A percentile compares a stretch with the other conserved stretches of the same genome.
Evolutionary conservation across 2,329 filamentous ascomycete species (phyloP).

Genomic region (Penicillium sp.): DNA sequence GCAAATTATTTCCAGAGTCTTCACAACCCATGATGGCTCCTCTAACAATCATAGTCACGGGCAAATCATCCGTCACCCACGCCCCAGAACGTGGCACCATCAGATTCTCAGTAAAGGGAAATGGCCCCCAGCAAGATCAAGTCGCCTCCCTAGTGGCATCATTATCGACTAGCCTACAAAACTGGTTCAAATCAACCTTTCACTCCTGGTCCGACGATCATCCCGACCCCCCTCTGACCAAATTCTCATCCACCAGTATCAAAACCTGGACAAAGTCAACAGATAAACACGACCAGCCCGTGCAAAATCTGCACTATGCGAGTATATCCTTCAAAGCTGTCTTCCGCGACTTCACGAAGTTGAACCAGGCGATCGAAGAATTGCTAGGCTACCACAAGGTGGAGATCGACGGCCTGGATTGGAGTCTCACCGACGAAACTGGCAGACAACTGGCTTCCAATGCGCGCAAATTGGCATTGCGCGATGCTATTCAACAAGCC

Average conservation of each 20-base stretch:
- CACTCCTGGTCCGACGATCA: not conserved
- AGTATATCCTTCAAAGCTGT: conserved; percentile 15
- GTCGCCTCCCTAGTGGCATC: conserved; percentile 1
- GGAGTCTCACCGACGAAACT: conserved; percentile 24
- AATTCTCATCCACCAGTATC: conserved; percentile 2
- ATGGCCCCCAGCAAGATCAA: not conserved
- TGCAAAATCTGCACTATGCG: conserved; percentile 17
- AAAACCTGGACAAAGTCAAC: conserved; percentile 1
- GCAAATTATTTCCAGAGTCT: no score
- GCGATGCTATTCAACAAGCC: conserved; percentile 24
- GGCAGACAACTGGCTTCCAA: conserved; percentile 16
- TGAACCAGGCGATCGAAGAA: conserved; percentile 17
- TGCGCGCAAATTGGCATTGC: conserved; percentile 20
- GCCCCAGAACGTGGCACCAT: conserved; percentile 2
- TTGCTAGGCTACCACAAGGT: conserved; percentile 19
- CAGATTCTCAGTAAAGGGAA: not conserved
- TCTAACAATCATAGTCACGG: conserved; percentile 1
- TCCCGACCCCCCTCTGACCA: not conserved
- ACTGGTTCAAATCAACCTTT: not conserved
- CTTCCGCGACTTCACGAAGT: conserved; percentile 23
- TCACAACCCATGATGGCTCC: not conserved
- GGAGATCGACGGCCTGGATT: conserved; percentile 20
- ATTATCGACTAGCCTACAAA: conserved; percentile 1
- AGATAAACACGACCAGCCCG: conserved; percentile 3
- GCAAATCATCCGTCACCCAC: not conserved